phyloP scores from a whole-genome alignment of 1,284 basidiomycete species.

The Ustilago crameri region DNA sequence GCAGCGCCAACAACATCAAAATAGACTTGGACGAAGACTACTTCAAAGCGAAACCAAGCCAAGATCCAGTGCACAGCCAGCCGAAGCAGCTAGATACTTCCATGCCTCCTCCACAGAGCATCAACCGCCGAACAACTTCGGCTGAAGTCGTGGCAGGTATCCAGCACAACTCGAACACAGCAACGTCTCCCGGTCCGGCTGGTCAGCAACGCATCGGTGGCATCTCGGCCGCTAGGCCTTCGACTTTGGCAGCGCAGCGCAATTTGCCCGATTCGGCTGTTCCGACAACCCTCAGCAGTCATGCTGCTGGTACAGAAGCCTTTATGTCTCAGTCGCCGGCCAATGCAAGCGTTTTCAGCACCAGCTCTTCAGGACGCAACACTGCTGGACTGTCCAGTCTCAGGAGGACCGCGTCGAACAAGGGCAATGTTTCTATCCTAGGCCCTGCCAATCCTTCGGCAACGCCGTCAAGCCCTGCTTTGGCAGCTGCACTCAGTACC shows the following conservation, averaged over 20 bases:
- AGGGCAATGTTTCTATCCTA: constrained; percentile 22
- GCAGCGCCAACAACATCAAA: constrained; percentile 22
- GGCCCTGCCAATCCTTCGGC: constrained; percentile 12
- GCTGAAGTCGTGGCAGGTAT: neutral
- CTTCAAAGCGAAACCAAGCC: constrained; percentile 27
- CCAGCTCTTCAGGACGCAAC: constrained; percentile 41
- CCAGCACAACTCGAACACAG: neutral
- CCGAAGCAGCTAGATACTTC: neutral
- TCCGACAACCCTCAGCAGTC: neutral
- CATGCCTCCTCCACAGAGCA: neutral
- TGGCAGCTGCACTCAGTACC: constrained; percentile 44
- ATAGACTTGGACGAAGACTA: constrained; percentile 59
- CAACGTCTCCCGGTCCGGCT: constrained; percentile 3
- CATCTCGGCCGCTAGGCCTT: constrained; percentile 38
- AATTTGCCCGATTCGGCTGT: constrained; percentile 6
- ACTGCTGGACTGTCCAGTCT: constrained; percentile 58
- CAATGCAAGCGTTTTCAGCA: constrained; percentile 52
- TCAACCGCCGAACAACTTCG: neutral
- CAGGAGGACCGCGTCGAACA: constrained; percentile 39
- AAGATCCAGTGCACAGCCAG: neutral
- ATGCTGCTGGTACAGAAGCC: constrained; percentile 3
- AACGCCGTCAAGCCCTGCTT: constrained; percentile 40
- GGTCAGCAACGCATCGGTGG: constrained; percentile 39
- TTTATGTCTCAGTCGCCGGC: constrained; percentile 36
- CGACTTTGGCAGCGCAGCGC: constrained; percentile 22